These are phyloP conservation scores for Aspergillus fijiensis DNA, from an alignment of 2,329 filamentous ascomycete species.

Conservation along the genomic window DNA sequence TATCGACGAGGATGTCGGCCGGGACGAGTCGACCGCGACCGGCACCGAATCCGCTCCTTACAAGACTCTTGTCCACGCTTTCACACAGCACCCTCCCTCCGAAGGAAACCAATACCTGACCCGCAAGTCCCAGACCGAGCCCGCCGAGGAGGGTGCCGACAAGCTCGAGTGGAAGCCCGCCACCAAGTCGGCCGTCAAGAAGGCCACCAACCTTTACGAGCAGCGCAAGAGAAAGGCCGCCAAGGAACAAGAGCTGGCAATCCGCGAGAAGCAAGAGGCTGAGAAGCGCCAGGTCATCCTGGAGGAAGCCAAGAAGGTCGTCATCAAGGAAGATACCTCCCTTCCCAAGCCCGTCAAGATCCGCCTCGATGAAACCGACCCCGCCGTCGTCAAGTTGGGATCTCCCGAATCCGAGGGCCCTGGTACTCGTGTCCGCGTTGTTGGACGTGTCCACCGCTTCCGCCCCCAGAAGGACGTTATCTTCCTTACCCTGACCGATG, in stretches of 20 bases:
- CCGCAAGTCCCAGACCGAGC: constrained; percentile 65
- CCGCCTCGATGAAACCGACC: constrained; percentile 69
- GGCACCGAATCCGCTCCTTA: constrained; percentile 74
- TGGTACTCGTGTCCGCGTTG: constrained; percentile 74
- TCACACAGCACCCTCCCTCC: constrained; percentile 65
- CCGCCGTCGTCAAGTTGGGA: constrained; percentile 57
- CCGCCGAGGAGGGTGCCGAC: constrained; percentile 63
- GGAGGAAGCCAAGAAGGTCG: constrained; percentile 79
- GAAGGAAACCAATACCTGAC: constrained; percentile 64
- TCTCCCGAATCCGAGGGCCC: constrained; percentile 56
- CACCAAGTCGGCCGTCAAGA: constrained; percentile 82
- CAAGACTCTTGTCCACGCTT: constrained; percentile 77
- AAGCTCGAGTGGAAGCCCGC: constrained; percentile 75
- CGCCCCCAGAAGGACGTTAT: constrained; percentile 79
- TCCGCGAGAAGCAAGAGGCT: constrained; percentile 70
- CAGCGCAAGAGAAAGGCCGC: constrained; percentile 79
- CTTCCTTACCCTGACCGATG: constrained; percentile 83
- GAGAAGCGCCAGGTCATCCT: constrained; percentile 69
- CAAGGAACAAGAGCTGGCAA: constrained; percentile 71
- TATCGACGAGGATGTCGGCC: constrained; percentile 77
- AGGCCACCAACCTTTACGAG: constrained; percentile 72
- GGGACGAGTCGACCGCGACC: constrained; percentile 64
- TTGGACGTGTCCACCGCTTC: constrained; percentile 79
- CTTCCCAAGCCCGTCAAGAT: constrained; percentile 75
- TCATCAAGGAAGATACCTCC: constrained; percentile 66